Evolutionary conservation across 805 yeast species (phyloP), one percentile per base, ranked within the genome.

Genomic region (Candida gorgasii): DNA sequence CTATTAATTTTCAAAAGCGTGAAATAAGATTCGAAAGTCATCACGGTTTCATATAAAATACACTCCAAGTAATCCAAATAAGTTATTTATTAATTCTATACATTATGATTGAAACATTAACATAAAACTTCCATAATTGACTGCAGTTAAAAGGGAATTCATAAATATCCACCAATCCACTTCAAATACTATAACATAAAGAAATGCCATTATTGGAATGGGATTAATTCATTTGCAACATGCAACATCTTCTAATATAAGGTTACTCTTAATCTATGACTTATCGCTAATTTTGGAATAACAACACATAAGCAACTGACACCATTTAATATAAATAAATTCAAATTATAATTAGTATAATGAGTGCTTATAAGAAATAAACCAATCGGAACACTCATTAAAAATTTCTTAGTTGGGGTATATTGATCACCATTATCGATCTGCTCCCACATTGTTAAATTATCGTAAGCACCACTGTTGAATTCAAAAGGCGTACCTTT

Each of bases 401-500:
- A 72, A 59, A 89, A 92, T 65, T 92, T 92, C 72, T 93, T 90
- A 28, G 96, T 83, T 9, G 99, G 99, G 0, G 99, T 93, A 62
- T 90, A 92, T 63, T 89, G 95, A 59, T 89, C 97, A 45, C 98
- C 99, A 56, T 90, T 82, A 62, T 87, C 95, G 45, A 85, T 84
- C 65, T 92, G 99, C 65, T 92, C 99, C 99, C 99, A 92, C 97
- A 92, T 89, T 16, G 97, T 93, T 52, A 92, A 74, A 57, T 88
- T 84, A 61, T 92, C 99, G 65, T 86, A 93, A 0, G 97, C 98
- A 32, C 99, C 99, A 30, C 86, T 84, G 59, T 90, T 93, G 70
- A 92, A 90, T 55, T 93, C 99, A 60, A 92, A 93, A 0, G 99
- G 99, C 2, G 96, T 89, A 28, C 99, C 99, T 57, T 92, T 93